Evolutionary conservation across 2,329 filamentous ascomycete genomes (phyloP), one percentile per base, ranked within the genome.

Genomic region (Didymella keratinophila): DNA sequence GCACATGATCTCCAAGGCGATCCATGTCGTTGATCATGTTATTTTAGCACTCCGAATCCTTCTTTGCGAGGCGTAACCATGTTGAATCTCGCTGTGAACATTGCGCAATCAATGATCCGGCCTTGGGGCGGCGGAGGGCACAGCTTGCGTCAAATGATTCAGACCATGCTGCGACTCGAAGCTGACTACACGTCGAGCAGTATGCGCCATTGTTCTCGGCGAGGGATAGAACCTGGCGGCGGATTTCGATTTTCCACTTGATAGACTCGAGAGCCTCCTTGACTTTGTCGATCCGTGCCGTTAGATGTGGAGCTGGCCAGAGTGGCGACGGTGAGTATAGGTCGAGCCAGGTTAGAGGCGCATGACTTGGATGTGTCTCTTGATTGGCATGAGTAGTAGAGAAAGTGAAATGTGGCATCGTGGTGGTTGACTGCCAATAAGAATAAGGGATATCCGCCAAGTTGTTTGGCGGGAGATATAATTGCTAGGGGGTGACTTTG

Each of bases 281-380:
- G 32, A 51, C n/a, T 4, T 32, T 51, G 23, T 56, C 34, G 14
- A 56, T 25, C 2, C 47, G 54, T 9, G n/a, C 16, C 4, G 18
- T 9, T 3, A 51, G 46, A 14, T 18, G 46, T 2, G 18, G 12
- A 16, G 16, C 14, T 25, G 23, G 41, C 20, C n/a, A 30, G 20
- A 6, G 25, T 12, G 10, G 2, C 21, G 10, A 3, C 23, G 32
- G 12, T 3, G 30, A 12, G 32, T 34, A 41, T 2, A 47, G 39
- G n/a, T 46, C 34, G 20, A 46, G 16, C 54, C 54, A 51, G 7
- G 32, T 37, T 7, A 21, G 2, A n/a, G 8, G n/a, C 8, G 6
- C 10, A 18, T 12, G 12, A 20, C n/a, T 36, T 16, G 27, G 4
- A 1, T 20, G n/a, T 1, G 7, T 10, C 2, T 18, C 6, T 44